Conservation (phyloP, 75 land plant genomes). For the Chamaecyparis obtusa region DNA sequence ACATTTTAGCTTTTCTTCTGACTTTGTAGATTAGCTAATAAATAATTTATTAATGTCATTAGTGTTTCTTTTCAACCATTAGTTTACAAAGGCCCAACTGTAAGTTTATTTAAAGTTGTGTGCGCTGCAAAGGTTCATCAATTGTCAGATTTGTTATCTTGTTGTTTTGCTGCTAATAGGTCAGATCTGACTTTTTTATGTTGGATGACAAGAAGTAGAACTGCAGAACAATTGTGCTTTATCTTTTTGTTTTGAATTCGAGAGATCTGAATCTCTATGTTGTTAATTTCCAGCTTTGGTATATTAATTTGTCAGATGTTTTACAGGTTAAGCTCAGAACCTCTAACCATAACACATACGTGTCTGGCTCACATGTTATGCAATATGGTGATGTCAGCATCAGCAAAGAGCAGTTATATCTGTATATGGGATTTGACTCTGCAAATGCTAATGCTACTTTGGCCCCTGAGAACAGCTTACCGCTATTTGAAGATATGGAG, state of each 20-base stretch:
- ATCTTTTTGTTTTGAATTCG: background rate
- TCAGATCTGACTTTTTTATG: background rate
- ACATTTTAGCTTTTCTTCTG: background rate
- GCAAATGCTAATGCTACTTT: slow-evolving; percentile 48
- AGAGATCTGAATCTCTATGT: background rate
- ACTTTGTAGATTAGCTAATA: background rate
- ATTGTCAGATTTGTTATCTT: background rate
- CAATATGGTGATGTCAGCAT: slow-evolving; percentile 70
- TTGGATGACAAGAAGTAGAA: background rate
- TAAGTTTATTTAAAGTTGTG: background rate
- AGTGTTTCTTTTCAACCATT: background rate
- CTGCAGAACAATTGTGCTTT: background rate
- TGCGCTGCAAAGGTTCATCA: background rate
- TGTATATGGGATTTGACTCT: slow-evolving; percentile 89
- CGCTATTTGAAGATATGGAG: background rate
- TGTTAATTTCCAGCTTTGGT: background rate
- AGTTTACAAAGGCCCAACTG: too few species aligned
- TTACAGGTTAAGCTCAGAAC: slow-evolving; percentile 85
- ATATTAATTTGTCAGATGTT: background rate
- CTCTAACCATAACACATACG: slow-evolving; percentile 66
- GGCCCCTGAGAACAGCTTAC: background rate
- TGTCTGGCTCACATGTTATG: slow-evolving; percentile 94
- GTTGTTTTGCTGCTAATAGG: background rate
- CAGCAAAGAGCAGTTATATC: slow-evolving; percentile 51
- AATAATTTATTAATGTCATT: background rate